Evolutionary conservation across 345 rosid genomes (phyloP), one percentile per base, ranked within the genome.

Genomic region (Lepidium aucheri): DNA sequence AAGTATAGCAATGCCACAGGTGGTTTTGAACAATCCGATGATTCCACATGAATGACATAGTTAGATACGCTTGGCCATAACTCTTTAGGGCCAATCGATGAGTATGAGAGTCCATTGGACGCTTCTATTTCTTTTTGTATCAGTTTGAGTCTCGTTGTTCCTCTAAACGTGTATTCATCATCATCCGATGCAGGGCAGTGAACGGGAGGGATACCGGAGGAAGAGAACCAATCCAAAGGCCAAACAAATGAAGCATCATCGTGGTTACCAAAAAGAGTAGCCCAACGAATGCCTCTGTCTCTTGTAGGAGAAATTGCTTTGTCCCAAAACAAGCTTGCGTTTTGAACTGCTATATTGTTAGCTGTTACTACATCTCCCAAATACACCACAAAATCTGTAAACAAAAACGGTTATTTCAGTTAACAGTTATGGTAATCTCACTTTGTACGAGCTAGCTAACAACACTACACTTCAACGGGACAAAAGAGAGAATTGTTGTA

Each of bases 351-450:
- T 44, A 93, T 78, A 78, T 86, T 90, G 74, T 93, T 83, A 12
- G 91, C 98, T 0, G 97, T 90, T 28, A 92, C 73, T 4, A 92
- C 87, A 82, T 89, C 96, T 65, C 98, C 98, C 33, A 92, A 89
- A 63, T 89, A 92, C 4, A 87, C 77, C 26, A 87, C 96, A 58
- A 89, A 87, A 83, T 83, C 98, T 92, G 82, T 49, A 17, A 9
- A 33, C 9, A 3, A 30, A 51, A 14, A 5, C 67, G 0, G 41
- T 43, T 70, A 24, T 32, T 45, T 60, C 22, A 55, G 57, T 62
- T 43, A 28, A n/a, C n/a, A n/a, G n/a, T n/a, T n/a, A n/a, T n/a
- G 17, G n/a, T 34, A 6, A 36, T 18, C 16, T 34, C 15, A 33
- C 14, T 2, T n/a, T 33, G 0, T 3, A 33, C 3, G 26, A 54